Conservation (phyloP, 2,329 filamentous ascomycete species). For the Graphilbum sp. region DNA sequence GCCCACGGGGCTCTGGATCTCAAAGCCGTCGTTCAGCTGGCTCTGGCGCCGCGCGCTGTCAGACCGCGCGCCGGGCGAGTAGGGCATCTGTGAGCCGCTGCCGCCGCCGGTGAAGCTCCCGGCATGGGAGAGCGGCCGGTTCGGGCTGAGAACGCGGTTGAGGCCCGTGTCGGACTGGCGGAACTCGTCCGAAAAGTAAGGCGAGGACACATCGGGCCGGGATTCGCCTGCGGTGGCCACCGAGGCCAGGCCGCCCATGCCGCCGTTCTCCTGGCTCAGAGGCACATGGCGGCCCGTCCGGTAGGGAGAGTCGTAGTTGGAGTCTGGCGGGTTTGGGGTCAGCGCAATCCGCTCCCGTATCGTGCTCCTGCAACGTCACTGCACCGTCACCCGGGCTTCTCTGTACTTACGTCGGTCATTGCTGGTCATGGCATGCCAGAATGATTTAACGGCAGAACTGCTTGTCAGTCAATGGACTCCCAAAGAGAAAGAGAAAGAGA, state of each 20-base stretch:
- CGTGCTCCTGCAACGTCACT: too few species aligned
- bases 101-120: not conserved
- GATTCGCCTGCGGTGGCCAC: slow-evolving; percentile 84
- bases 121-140: not conserved
- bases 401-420: slow-evolving; percentile 48
- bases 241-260: slow-evolving; percentile 69
- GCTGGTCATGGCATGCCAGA: slow-evolving; percentile 86
- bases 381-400: too few species aligned
- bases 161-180: slow-evolving; percentile 38
- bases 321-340: too few species aligned
- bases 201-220: slow-evolving; percentile 62
- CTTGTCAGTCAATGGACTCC: slow-evolving; percentile 3
- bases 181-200: slow-evolving; percentile 35
- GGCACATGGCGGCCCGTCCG: slow-evolving; percentile 81
- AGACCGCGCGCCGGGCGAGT: slow-evolving; percentile 84
- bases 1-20: slow-evolving; percentile 50
- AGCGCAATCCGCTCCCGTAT: too few species aligned
- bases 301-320: slow-evolving; percentile 83
- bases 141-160: slow-evolving; percentile 5
- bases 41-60: slow-evolving; percentile 49
- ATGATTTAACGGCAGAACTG: slow-evolving; percentile 61
- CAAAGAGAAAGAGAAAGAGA: too few species aligned
- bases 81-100: slow-evolving; percentile 29
- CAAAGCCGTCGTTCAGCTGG: slow-evolving; percentile 48
- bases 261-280: slow-evolving; percentile 47